A percentile compares a stretch with the other conserved stretches of the same genome.
phyloP scores from a whole-genome alignment of 148 eudicot species.

The Dysphania ambrosioides region DNA sequence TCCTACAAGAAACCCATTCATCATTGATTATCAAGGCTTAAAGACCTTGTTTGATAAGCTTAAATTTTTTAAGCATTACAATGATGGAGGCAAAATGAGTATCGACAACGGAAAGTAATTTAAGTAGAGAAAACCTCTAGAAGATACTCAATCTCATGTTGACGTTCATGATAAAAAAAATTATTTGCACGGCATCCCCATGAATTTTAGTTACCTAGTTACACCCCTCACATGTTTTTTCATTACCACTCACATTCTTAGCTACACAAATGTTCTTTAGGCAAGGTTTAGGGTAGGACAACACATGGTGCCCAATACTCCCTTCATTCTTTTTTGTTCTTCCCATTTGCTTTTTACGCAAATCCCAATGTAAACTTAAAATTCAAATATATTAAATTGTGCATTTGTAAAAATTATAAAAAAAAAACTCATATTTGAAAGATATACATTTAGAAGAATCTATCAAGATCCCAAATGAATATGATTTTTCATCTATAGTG shows the following conservation, averaged over 20 bases:
- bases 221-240: slow-evolving; percentile 10
- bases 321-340: too few relatives aligned
- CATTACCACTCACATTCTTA: too few relatives aligned
- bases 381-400: too few relatives aligned
- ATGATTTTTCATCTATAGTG: too few relatives aligned
- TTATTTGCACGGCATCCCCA: slow-evolving; percentile 14
- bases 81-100: slow-evolving; percentile 27
- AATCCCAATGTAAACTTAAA: too few relatives aligned
- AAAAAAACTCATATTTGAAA: too few relatives aligned
- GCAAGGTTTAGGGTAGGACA: slow-evolving; percentile 20
- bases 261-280: slow-evolving; percentile 21
- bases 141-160: slow-evolving; percentile 24
- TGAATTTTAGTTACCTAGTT: slow-evolving; percentile 15
- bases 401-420: too few relatives aligned
- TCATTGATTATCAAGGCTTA: slow-evolving; percentile 23
- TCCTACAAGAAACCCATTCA: slow-evolving; percentile 16
- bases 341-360: too few relatives aligned
- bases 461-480: too few relatives aligned
- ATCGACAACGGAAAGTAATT: slow-evolving; percentile 24
- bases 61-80: too few relatives aligned
- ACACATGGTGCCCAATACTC: background rate
- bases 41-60: slow-evolving; percentile 17
- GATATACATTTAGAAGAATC: too few relatives aligned
- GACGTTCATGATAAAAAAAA: slow-evolving; percentile 32
- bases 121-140: slow-evolving; percentile 22